Conservation (phyloP, 352 stramenopile genomes). For the Globisporangium canariense region DNA sequence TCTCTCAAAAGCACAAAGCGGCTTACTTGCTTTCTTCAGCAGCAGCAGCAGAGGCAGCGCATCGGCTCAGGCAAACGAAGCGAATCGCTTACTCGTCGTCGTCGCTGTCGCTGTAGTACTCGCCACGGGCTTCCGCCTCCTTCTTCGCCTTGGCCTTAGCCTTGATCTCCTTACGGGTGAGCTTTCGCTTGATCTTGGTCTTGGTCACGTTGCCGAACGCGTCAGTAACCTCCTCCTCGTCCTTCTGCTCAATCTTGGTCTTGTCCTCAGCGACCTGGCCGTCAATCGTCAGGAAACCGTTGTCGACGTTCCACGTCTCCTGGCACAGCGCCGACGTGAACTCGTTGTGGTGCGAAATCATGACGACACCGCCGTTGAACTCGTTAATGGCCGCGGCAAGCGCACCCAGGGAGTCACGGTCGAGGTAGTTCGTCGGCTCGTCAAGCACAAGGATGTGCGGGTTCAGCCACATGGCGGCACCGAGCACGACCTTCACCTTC, state of each 20-base stretch:
- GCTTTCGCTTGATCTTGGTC: constrained; percentile 89
- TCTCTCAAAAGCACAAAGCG: constrained; percentile 16
- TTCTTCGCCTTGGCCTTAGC: constrained; percentile 87
- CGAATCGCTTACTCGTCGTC: constrained; percentile 54
- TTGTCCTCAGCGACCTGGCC: constrained; percentile 85
- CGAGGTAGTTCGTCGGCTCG: constrained; percentile 96
- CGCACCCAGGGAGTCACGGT: constrained; percentile 95
- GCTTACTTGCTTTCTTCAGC: neutral
- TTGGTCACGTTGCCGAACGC: constrained; percentile 85
- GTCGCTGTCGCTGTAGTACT: constrained; percentile 83
- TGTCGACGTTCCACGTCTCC: constrained; percentile 94
- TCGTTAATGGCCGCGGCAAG: constrained; percentile 95
- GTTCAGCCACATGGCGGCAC: constrained; percentile 96
- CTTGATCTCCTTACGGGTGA: constrained; percentile 89
- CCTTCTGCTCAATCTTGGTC: constrained; percentile 91
- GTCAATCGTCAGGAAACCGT: constrained; percentile 82
- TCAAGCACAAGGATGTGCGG: constrained; percentile 94
- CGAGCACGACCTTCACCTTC: constrained; percentile 99
- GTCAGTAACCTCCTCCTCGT: constrained; percentile 76
- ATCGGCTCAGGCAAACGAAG: neutral
- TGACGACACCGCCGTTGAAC: constrained; percentile 97
- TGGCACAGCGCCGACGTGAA: constrained; percentile 94
- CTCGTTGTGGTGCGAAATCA: constrained; percentile 97
- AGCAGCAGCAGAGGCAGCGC: no score
- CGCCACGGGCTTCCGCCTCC: constrained; percentile 78